Base-by-base conservation (phyloP, 2,329 filamentous ascomycete species). In the Ceratocystiopsis brevicomis region DNA sequence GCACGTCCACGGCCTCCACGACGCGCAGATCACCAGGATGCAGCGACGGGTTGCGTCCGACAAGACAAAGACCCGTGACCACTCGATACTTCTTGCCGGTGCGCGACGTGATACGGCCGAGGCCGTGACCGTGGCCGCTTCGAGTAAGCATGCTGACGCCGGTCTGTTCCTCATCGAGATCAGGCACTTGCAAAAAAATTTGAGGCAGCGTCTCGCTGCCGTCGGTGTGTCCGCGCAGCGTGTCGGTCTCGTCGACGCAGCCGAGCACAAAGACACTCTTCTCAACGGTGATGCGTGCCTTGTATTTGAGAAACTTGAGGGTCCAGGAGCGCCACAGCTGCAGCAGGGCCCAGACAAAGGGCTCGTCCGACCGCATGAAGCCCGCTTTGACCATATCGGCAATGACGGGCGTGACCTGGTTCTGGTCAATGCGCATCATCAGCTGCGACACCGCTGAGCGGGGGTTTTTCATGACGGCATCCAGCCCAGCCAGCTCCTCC, bases 21-120 rank as follows among this genome's bases (percentile, higher is more conserved):
- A 95, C 73, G 18, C 90, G 78, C 39, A 96, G 74, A 54, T 98
- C 90, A 5, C 90, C 90, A 0, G 87, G 82, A 53, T 98, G 88
- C 8, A 98, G 68, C 0, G 88, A 95, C 0, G 90, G 90, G 52
- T 98, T 98, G 21, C 90, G 78, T 1, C 86, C 87, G 1, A 98
- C 67, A 8, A 93, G 65, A 53, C 90, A 96, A 3, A 84, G 54
- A 0, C 86, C 87, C 47, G 76, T 67, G 19, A 95, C 71, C 1
- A 88, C 63, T 42, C 65, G 69, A 52, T 80, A 78, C 25, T 45
- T 46, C 25, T 45, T 46, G 4, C 60, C 61, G 12, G 15, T 17
- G 12, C 11, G 33, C 33, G 37, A 39, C 37, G 37, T 38, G 39
- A 15, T 14, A 1, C 16, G 15, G 9, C 34, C 38, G 3, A 33